These are phyloP conservation scores for Argentina anserina DNA, from an alignment of 306 rosid genomes.

Conservation along the genomic window DNA sequence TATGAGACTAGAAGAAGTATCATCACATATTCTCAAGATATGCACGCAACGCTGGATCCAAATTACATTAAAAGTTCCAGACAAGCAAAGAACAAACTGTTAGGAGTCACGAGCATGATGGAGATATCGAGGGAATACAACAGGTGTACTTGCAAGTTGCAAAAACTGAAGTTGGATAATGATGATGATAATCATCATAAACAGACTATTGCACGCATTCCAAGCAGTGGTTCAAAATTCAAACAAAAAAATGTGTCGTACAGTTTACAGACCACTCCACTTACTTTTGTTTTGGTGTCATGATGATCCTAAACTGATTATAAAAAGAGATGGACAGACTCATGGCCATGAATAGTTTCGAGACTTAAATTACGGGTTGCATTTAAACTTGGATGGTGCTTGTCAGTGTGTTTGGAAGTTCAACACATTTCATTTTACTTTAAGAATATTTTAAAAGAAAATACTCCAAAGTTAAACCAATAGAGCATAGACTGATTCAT, in stretches of 20 bases:
- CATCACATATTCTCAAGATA: background rate
- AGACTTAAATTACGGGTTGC: background rate
- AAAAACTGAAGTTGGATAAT: background rate
- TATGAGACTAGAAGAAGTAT: background rate
- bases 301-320: background rate
- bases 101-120: background rate
- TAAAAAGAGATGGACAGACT: background rate
- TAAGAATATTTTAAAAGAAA: background rate
- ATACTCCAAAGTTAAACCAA: no score
- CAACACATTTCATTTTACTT: background rate
- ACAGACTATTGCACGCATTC: background rate
- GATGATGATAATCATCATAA: background rate
- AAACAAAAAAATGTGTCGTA: background rate
- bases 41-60: background rate
- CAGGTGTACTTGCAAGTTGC: background rate
- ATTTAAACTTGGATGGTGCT: background rate
- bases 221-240: background rate
- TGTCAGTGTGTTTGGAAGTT: background rate
- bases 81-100: background rate
- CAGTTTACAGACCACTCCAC: background rate
- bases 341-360: background rate
- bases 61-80: background rate
- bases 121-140: background rate
- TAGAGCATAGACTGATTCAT: conserved; percentile 23
- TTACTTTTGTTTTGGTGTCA: background rate